Evolutionary conservation across 148 eudicot species (phyloP).

Genomic region (Spergularia bocconei): DNA sequence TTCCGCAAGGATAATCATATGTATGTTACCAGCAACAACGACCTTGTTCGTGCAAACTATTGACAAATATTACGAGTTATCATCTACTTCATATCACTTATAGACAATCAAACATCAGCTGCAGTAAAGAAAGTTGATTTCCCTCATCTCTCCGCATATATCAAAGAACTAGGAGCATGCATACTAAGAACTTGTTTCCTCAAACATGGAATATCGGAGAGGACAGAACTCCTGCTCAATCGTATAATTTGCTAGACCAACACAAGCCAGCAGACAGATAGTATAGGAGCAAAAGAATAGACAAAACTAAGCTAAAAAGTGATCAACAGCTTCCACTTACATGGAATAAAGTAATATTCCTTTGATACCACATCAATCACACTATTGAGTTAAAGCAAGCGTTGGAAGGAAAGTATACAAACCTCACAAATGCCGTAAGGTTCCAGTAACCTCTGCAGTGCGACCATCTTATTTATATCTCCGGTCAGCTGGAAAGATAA

Average conservation of each 20-base stretch:
- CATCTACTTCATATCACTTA: too few species aligned
- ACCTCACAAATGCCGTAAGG: constrained; percentile 98
- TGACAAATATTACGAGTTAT: neutral
- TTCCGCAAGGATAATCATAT: neutral
- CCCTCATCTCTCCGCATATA: too few species aligned
- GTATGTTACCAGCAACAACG: neutral
- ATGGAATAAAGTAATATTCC: neutral
- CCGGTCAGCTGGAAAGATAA: constrained; percentile 62
- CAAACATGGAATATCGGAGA: too few species aligned
- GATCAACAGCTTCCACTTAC: neutral
- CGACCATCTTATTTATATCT: constrained; percentile 82
- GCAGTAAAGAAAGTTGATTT: too few species aligned
- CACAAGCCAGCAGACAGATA: neutral
- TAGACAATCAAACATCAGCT: too few species aligned
- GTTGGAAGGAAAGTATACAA: constrained; percentile 26
- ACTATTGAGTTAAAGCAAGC: neutral
- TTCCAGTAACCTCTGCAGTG: constrained; percentile 81
- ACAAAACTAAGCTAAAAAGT: neutral
- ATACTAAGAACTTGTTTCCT: too few species aligned
- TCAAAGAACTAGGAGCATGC: too few species aligned
- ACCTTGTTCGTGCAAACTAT: neutral
- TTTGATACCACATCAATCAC: neutral
- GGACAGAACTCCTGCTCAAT: neutral
- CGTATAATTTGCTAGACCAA: neutral
- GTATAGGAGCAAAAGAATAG: neutral